phyloP scores from a whole-genome alignment of 148 eudicot species.

The Dianthus caryophyllus region DNA sequence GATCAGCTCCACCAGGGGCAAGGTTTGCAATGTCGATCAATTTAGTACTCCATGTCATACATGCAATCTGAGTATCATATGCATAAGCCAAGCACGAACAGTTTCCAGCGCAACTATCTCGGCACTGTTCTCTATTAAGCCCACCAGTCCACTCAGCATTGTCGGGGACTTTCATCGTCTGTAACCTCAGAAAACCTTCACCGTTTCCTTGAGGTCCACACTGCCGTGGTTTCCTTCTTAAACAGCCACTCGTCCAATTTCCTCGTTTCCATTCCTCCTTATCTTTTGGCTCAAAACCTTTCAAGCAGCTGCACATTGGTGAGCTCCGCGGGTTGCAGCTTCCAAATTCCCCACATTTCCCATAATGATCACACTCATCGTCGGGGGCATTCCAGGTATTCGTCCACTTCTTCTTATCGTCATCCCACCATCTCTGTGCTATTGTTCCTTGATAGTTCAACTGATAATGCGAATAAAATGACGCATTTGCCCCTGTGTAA shows the following conservation, averaged over 20 bases:
- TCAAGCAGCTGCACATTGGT: conserved; percentile 31
- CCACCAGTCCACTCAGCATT: conserved; percentile 23
- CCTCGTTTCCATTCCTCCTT: conserved; percentile 30
- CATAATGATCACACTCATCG: conserved; percentile 30
- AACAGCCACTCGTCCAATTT: conserved; percentile 35
- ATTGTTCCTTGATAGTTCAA: conserved; percentile 26
- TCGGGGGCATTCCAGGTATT: conserved; percentile 24
- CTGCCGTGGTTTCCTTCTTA: conserved; percentile 23
- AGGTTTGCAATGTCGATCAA: conserved; percentile 34
- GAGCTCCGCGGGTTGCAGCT: conserved; percentile 21
- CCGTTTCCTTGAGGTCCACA: conserved; percentile 27
- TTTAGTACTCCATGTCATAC: conserved; percentile 34
- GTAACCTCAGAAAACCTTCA: conserved; percentile 42
- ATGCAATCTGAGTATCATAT: conserved; percentile 22
- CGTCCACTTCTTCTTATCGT: conserved; percentile 22
- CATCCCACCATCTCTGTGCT: conserved; percentile 29
- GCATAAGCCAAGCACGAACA: conserved; percentile 42
- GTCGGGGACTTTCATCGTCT: conserved; percentile 50
- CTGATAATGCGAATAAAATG: conserved; percentile 16
- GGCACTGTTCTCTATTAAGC: conserved; percentile 33
- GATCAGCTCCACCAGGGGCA: conserved; percentile 19
- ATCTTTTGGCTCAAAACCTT: conserved; percentile 33
- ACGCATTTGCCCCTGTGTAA: conserved; percentile 26
- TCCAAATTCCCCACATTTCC: conserved; percentile 35
- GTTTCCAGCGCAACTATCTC: conserved; percentile 22